Evolutionary conservation across 2,329 filamentous ascomycete species (phyloP).

Genomic region (Paecilomyces variotii): DNA sequence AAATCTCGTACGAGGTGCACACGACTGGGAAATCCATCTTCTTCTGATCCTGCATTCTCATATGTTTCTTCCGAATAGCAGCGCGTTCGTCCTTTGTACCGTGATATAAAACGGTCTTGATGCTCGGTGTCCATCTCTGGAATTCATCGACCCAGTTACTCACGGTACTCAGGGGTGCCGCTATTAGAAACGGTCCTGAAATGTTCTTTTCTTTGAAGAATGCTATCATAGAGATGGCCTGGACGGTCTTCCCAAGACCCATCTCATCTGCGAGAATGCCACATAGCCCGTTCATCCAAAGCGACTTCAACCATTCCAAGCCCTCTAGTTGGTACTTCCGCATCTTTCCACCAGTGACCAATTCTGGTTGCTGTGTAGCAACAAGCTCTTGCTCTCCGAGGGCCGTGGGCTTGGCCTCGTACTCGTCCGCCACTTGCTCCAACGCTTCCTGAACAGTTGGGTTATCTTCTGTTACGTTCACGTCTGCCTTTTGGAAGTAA

Average conservation of each 20-base stretch:
- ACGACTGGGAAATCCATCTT: slow-evolving; percentile 76
- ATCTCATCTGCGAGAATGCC: slow-evolving; percentile 92
- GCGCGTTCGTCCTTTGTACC: slow-evolving; percentile 72
- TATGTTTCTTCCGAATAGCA: slow-evolving; percentile 61
- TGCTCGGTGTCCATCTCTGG: slow-evolving; percentile 76
- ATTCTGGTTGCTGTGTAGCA: slow-evolving; percentile 77
- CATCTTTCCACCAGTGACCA: slow-evolving; percentile 84
- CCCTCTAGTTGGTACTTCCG: slow-evolving; percentile 90
- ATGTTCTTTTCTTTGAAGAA: slow-evolving; percentile 78
- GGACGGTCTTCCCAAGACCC: slow-evolving; percentile 87
- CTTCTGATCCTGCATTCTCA: slow-evolving; percentile 60
- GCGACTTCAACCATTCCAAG: slow-evolving; percentile 77
- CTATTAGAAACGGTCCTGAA: slow-evolving; percentile 84
- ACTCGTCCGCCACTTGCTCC: slow-evolving; percentile 50
- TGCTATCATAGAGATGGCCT: slow-evolving; percentile 81
- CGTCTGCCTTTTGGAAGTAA: slow-evolving; percentile 54
- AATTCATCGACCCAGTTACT: slow-evolving; percentile 97
- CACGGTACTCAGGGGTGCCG: slow-evolving; percentile 82
- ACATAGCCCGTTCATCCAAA: slow-evolving; percentile 85
- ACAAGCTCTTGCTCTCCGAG: slow-evolving; percentile 60
- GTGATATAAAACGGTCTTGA: slow-evolving; percentile 87
- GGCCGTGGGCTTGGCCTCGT: slow-evolving; percentile 51
- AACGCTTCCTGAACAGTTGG: slow-evolving; percentile 50
- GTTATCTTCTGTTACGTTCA: slow-evolving; percentile 46
- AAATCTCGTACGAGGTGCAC: slow-evolving; percentile 93